A percentile compares a stretch with the other conserved stretches of the same genome.
These are phyloP conservation scores for Stemphylium lycopersici DNA, from an alignment of 2,329 filamentous ascomycete species.

Conservation along the genomic window DNA sequence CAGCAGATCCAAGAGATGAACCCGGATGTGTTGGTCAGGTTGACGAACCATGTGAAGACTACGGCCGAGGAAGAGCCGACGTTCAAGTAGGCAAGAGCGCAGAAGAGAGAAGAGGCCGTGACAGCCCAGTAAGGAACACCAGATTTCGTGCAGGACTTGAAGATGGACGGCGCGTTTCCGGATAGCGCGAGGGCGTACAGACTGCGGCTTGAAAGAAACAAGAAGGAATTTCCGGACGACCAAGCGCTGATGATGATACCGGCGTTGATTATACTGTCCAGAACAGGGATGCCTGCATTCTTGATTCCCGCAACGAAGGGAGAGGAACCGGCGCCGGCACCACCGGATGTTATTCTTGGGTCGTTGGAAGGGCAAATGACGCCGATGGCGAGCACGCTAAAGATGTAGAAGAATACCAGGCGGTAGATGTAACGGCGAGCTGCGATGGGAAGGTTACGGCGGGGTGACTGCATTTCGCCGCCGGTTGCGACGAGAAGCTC, in stretches of 20 bases:
- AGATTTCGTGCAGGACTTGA: constrained; percentile 64
- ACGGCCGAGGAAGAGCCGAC: constrained; percentile 50
- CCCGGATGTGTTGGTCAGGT: constrained; percentile 65
- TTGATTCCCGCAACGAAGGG: constrained; percentile 59
- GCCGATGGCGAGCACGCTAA: constrained; percentile 64
- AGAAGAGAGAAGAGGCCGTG: constrained; percentile 51
- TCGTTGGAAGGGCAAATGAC: constrained; percentile 65
- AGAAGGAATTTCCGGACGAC: constrained; percentile 62
- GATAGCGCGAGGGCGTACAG: constrained; percentile 64
- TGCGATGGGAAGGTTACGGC: constrained; percentile 65
- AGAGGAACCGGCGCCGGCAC: constrained; percentile 59
- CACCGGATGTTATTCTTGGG: constrained; percentile 57
- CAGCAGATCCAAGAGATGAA: constrained; percentile 62
- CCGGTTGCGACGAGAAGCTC: constrained; percentile 56
- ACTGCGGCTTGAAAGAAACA: constrained; percentile 60
- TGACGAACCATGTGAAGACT: constrained; percentile 72
- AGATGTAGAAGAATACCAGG: constrained; percentile 67
- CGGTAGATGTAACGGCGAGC: constrained; percentile 67
- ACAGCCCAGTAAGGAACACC: constrained; percentile 63
- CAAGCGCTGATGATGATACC: constrained; percentile 70
- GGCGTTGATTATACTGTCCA: constrained; percentile 72
- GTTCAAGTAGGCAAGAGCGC: constrained; percentile 57
- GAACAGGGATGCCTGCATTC: constrained; percentile 58
- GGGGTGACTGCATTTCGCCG: constrained; percentile 64
- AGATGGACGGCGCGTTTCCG: constrained; percentile 68